Conservation (phyloP, 345 rosid genomes). For the Corymbia maculata region DNA sequence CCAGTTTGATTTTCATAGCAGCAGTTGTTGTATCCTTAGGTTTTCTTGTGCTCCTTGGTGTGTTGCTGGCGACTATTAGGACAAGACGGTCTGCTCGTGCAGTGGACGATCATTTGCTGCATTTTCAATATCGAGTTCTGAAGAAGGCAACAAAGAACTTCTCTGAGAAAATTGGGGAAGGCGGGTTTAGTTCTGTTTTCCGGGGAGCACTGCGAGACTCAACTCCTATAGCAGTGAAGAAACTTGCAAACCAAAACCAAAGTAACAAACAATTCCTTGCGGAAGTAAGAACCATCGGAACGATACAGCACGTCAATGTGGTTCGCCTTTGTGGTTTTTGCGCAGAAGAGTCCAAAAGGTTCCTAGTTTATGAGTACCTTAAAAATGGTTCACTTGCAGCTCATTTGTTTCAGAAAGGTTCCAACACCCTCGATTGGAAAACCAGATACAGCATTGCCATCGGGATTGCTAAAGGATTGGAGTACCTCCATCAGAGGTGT, state of each 20-base stretch:
- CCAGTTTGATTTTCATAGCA: background rate
- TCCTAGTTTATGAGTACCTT: slow-evolving; percentile 13
- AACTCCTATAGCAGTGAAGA: slow-evolving; percentile 13
- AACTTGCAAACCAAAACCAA: background rate
- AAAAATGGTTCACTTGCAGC: slow-evolving; percentile 5
- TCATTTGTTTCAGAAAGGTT: background rate
- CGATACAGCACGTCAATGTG: slow-evolving; percentile 11
- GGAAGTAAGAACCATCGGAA: slow-evolving; percentile 13
- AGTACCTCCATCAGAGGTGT: slow-evolving; percentile 14
- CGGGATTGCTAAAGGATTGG: slow-evolving; percentile 6
- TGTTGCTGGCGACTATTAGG: background rate
- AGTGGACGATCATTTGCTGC: background rate
- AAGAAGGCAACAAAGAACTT: slow-evolving; percentile 4
- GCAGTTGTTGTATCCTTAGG: background rate
- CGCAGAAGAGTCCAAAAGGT: slow-evolving; percentile 3
- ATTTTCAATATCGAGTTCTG: slow-evolving; percentile 4
- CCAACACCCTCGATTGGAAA: background rate
- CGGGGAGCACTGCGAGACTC: slow-evolving; percentile 6
- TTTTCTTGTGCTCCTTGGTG: background rate
- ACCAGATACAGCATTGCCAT: slow-evolving; percentile 6
- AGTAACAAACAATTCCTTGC: slow-evolving; percentile 10
- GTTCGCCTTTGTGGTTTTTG: slow-evolving; percentile 11
- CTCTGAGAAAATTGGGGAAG: slow-evolving; percentile 11
- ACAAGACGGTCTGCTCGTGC: background rate
- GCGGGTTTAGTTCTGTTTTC: slow-evolving; percentile 24